Conservation (phyloP, 208 protist genomes). For the Leishmania aethiopica region DNA sequence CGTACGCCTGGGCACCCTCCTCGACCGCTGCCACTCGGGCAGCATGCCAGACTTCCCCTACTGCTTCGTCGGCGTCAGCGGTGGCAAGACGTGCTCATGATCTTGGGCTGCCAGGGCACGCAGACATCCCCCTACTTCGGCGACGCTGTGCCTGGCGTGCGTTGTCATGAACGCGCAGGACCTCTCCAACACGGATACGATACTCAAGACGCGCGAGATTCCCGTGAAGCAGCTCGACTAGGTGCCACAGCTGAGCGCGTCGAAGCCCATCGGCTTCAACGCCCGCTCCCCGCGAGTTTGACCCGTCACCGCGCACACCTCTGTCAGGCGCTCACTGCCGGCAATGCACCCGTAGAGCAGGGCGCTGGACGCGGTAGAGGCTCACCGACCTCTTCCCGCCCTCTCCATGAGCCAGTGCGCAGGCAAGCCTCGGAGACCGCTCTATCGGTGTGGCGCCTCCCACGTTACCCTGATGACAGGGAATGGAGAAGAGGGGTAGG, state of each 20-base stretch:
- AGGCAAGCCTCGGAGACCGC: no score
- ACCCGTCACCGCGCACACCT: constrained; percentile 35
- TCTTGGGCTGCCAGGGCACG: constrained; percentile 65
- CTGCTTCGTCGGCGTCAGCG: constrained; percentile 43
- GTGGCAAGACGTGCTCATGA: constrained; percentile 64
- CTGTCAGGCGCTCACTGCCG: constrained; percentile 32
- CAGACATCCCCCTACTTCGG: constrained; percentile 64
- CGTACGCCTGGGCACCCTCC: constrained; percentile 73
- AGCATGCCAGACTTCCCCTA: constrained; percentile 82
- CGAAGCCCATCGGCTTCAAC: constrained; percentile 65
- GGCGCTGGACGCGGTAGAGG: no score
- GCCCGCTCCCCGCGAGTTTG: constrained; percentile 48
- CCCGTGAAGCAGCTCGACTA: constrained; percentile 56
- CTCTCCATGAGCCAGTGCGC: no score
- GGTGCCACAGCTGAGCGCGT: constrained; percentile 73
- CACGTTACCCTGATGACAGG: no score
- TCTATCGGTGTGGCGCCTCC: no score
- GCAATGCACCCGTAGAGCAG: background rate
- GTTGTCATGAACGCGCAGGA: constrained; percentile 52
- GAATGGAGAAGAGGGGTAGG: no score
- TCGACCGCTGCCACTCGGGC: constrained; percentile 93
- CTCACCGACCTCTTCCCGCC: no score
- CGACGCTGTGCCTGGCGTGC: constrained; percentile 68
- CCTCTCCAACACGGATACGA: constrained; percentile 49
- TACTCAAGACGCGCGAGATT: constrained; percentile 67